Evolutionary conservation across 306 rosid species (phyloP).

Genomic region (Gynostemma pentaphyllum): DNA sequence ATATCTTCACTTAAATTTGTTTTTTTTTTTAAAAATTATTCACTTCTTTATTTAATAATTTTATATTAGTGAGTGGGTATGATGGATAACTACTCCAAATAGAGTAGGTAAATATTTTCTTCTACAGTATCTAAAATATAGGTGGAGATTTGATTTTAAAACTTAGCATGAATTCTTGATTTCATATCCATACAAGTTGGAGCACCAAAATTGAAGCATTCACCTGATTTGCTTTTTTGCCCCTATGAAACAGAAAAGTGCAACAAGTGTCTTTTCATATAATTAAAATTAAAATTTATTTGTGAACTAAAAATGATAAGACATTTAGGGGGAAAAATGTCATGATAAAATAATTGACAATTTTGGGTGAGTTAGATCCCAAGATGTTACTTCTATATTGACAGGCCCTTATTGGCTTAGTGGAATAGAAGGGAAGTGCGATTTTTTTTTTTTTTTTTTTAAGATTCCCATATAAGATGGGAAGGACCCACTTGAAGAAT

Average conservation of each 20-base stretch:
- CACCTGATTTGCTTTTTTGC: neutral
- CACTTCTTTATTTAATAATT: too few relatives aligned
- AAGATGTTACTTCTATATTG: neutral
- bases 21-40: too few relatives aligned
- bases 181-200: constrained; percentile 6
- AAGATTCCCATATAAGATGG: neutral
- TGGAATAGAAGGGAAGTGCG: neutral
- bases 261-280: neutral
- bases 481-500: constrained; percentile 3
- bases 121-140: neutral
- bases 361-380: neutral
- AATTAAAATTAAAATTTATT: too few relatives aligned
- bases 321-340: neutral
- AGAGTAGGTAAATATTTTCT: too few relatives aligned
- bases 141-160: neutral
- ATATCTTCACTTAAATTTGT: too few relatives aligned
- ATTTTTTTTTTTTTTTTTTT: neutral
- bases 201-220: neutral
- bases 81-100: too few relatives aligned
- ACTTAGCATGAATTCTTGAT: neutral
- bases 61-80: too few relatives aligned
- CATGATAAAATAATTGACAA: neutral
- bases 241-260: neutral
- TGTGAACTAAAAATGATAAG: neutral
- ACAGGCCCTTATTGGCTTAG: neutral